phyloP scores from a whole-genome alignment of 2,329 filamentous ascomycete genomes.

The Microsporum canis region DNA sequence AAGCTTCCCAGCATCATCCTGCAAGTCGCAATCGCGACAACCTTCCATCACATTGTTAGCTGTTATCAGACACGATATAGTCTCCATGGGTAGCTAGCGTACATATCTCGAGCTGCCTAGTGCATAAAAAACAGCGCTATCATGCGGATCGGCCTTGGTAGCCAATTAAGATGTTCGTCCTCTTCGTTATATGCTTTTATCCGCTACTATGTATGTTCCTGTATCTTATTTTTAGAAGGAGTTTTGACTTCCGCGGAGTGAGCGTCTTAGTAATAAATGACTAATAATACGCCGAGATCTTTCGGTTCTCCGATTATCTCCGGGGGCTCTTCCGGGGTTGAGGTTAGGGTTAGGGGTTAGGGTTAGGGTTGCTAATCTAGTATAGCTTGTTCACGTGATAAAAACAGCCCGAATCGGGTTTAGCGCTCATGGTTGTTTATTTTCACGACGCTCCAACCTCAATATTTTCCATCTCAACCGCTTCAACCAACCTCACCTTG shows the following conservation, averaged over 20 bases:
- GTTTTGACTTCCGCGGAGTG: too few relatives aligned
- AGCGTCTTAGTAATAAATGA: background rate
- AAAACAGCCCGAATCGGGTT: background rate
- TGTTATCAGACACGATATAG: too few relatives aligned
- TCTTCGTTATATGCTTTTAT: too few relatives aligned
- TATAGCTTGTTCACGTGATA: background rate
- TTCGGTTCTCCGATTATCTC: background rate
- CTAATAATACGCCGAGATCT: background rate
- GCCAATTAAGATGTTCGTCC: too few relatives aligned
- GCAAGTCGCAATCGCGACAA: background rate
- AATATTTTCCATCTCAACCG: background rate
- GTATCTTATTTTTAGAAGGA: too few relatives aligned
- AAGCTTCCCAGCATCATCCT: too few relatives aligned
- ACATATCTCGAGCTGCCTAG: too few relatives aligned
- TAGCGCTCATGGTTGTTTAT: constrained; percentile 3
- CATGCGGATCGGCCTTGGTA: too few relatives aligned
- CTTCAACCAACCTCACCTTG: background rate
- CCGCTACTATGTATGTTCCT: too few relatives aligned
- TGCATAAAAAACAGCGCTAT: too few relatives aligned
- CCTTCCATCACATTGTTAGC: background rate
- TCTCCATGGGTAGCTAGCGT: too few relatives aligned
- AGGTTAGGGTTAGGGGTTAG: constrained; percentile 7
- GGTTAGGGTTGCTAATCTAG: constrained; percentile 6
- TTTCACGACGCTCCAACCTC: background rate
- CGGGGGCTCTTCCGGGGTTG: background rate